These are phyloP conservation scores for Agroathelia rolfsii DNA, from an alignment of 1,284 basidiomycete genomes.

Conservation along the genomic window DNA sequence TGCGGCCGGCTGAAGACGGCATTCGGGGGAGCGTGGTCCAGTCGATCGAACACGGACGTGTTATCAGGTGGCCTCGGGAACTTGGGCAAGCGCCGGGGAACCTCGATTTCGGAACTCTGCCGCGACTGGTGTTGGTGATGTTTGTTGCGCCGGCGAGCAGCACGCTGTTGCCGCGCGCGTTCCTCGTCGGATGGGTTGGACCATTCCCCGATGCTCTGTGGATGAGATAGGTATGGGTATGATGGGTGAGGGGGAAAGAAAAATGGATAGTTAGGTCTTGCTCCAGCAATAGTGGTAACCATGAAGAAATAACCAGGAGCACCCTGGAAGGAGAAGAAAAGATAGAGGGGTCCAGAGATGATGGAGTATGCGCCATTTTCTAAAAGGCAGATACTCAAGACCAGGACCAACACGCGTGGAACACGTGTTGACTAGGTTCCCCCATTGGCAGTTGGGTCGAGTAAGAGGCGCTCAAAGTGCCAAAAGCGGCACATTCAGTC, in stretches of 20 bases:
- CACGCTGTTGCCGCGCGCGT: conserved; percentile 55
- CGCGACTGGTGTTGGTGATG: conserved; percentile 29
- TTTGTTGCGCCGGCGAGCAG: conserved; percentile 48
- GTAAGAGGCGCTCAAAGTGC: too few relatives aligned
- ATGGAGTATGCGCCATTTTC: too few relatives aligned
- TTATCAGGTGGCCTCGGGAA: conserved; percentile 66
- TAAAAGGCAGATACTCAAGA: too few relatives aligned
- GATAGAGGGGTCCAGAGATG: too few relatives aligned
- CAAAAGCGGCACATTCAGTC: too few relatives aligned
- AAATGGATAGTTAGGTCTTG: conserved; percentile 2
- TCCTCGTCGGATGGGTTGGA: conserved; percentile 86
- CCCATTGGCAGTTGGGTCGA: too few relatives aligned
- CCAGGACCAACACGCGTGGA: too few relatives aligned
- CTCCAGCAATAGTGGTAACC: too few relatives aligned
- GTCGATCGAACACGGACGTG: conserved; percentile 26
- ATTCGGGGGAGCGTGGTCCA: conserved; percentile 8
- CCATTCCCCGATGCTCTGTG: conserved; percentile 73
- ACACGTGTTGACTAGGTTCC: too few relatives aligned
- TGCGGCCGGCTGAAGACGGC: background rate
- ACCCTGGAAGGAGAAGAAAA: too few relatives aligned
- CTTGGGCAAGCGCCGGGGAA: conserved; percentile 60
- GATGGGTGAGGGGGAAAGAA: conserved; percentile 3
- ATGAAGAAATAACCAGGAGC: too few relatives aligned
- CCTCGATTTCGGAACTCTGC: conserved; percentile 38
- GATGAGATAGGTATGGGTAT: conserved; percentile 1